Conservation (phyloP, 73 alveolate genomes). For the Tetrahymena malaccensis region DNA sequence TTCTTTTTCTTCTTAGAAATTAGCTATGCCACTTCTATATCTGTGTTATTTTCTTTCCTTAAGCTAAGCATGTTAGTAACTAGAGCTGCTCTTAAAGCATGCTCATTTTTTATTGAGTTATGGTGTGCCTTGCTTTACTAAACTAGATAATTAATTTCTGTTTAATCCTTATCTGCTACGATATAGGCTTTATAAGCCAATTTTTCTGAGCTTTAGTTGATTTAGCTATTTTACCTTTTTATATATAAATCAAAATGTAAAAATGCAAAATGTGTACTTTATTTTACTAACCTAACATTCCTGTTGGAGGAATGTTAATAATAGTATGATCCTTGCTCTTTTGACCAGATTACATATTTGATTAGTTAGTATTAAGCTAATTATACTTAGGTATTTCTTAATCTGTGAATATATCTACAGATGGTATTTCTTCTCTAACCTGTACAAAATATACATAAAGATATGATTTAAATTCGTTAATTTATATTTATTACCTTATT, state of each 20-base stretch:
- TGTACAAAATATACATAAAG: background rate
- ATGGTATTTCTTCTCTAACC: slow-evolving; percentile 37
- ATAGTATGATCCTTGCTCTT: background rate
- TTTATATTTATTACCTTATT: background rate
- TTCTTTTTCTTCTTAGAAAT: background rate
- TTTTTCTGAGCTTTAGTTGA: background rate
- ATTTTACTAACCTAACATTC: background rate
- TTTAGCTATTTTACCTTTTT: background rate
- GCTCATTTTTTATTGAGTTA: background rate
- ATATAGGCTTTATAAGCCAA: background rate
- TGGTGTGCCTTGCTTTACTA: background rate
- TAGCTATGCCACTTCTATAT: background rate
- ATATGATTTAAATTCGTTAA: background rate
- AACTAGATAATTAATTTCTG: background rate
- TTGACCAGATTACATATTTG: background rate
- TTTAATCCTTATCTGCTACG: background rate
- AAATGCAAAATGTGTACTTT: background rate
- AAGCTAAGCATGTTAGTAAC: background rate
- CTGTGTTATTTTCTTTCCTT: background rate
- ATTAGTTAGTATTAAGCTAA: background rate
- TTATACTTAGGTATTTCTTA: background rate
- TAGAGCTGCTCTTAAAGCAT: background rate
- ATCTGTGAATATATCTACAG: slow-evolving; percentile 7
- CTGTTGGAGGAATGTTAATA: background rate
- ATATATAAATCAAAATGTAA: background rate